Conservation (phyloP, 352 stramenopile species). For the Globisporangium megalacanthum region DNA sequence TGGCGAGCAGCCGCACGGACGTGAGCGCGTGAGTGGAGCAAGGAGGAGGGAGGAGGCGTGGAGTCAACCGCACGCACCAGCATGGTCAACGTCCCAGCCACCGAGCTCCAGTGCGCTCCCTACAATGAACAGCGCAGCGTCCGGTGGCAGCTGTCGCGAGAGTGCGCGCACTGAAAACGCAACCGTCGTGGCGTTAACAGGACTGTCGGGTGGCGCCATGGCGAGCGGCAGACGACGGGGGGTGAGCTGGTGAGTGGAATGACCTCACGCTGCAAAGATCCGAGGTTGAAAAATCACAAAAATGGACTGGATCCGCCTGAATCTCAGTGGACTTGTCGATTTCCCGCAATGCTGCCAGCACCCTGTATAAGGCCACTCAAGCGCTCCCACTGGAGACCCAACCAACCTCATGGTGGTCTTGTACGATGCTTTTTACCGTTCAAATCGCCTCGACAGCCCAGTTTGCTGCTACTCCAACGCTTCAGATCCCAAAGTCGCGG, state of each 20-base stretch:
- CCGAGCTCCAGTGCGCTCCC: conserved; percentile 50
- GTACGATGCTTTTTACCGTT: too few relatives aligned
- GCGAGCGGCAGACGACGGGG: too few relatives aligned
- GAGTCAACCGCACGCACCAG: conserved; percentile 20
- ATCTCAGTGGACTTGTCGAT: too few relatives aligned
- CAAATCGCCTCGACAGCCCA: neutral
- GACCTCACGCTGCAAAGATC: too few relatives aligned
- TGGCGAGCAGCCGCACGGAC: conserved; percentile 9
- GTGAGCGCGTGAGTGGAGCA: neutral
- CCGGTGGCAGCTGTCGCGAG: conserved; percentile 7
- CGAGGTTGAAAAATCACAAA: too few relatives aligned
- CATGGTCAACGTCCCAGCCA: conserved; percentile 48
- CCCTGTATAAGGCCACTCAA: neutral
- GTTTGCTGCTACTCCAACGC: too few relatives aligned
- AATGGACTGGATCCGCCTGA: too few relatives aligned
- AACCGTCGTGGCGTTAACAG: conserved; percentile 1
- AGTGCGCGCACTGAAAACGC: conserved; percentile 36
- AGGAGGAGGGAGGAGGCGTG: neutral
- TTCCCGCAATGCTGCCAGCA: too few relatives aligned
- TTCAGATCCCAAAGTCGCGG: conserved; percentile 75
- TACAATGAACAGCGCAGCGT: conserved; percentile 38
- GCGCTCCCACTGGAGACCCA: neutral
- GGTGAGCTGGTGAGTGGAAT: too few relatives aligned
- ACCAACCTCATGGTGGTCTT: neutral
- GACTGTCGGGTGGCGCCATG: too few relatives aligned